These are phyloP conservation scores for Solanum commersonii DNA, from an alignment of 257 asterid species.

Conservation along the genomic window DNA sequence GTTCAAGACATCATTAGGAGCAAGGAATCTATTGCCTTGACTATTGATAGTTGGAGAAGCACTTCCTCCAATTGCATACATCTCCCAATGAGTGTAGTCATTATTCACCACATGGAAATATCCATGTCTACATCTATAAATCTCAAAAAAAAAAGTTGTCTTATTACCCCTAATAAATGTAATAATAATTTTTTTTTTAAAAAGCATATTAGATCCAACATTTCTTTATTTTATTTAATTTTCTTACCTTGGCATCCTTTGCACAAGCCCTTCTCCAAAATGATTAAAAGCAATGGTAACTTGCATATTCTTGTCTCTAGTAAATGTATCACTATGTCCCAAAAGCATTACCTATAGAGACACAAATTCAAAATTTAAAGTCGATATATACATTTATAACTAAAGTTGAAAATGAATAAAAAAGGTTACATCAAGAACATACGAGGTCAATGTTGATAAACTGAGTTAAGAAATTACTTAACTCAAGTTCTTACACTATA, in stretches of 20 bases:
- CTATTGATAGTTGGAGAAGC: conserved; percentile 85
- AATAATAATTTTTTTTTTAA: neutral
- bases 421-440: neutral
- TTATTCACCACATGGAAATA: conserved; percentile 93
- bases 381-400: neutral
- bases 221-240: neutral
- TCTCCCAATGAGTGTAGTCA: conserved; percentile 93
- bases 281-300: conserved; percentile 89
- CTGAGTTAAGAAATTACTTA: too few relatives aligned
- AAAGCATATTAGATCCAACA: neutral
- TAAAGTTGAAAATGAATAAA: neutral
- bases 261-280: conserved; percentile 88
- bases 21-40: conserved; percentile 81
- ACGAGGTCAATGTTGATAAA: neutral
- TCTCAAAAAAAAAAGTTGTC: neutral
- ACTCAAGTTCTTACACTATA: too few relatives aligned
- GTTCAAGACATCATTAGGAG: conserved; percentile 40
- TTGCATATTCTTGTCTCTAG: conserved; percentile 66
- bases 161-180: neutral
- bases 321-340: conserved; percentile 62
- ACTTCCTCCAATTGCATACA: conserved; percentile 95
- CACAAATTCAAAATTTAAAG: neutral
- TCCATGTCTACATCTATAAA: conserved; percentile 72
- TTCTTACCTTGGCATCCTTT: conserved; percentile 83
- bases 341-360: conserved; percentile 35